Evolutionary conservation across 805 yeast genomes (phyloP).

Genomic region (Candida dendrica): DNA sequence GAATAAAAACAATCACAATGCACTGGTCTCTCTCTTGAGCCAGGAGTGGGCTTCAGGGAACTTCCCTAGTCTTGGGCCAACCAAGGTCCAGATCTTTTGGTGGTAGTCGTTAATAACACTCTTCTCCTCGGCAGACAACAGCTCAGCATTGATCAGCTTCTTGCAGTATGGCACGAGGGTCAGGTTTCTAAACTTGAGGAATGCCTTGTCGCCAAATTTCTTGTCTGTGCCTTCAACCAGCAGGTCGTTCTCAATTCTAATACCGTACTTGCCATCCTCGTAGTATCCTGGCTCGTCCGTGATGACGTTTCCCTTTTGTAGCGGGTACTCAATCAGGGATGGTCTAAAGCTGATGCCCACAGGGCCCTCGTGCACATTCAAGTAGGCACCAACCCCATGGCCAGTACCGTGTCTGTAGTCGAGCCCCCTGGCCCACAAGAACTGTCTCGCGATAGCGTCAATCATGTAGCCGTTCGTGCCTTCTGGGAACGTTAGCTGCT

Average conservation of each 20-base stretch:
- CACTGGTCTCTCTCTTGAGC: slow-evolving; percentile 52
- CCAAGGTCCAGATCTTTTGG: slow-evolving; percentile 41
- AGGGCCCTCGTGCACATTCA: slow-evolving; percentile 94
- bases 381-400: slow-evolving; percentile 91
- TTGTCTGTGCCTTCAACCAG: slow-evolving; percentile 37
- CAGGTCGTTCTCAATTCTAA: slow-evolving; percentile 82
- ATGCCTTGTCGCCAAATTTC: slow-evolving; percentile 49
- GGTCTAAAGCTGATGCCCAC: slow-evolving; percentile 63
- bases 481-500: slow-evolving; percentile 70
- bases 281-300: slow-evolving; percentile 96
- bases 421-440: slow-evolving; percentile 72
- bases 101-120: slow-evolving; percentile 68
- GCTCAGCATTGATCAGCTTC: slow-evolving; percentile 53
- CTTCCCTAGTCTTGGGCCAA: slow-evolving; percentile 44
- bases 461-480: slow-evolving; percentile 69
- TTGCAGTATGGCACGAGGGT: slow-evolving; percentile 83
- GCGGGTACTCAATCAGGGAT: slow-evolving; percentile 42
- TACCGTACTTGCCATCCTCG: slow-evolving; percentile 83
- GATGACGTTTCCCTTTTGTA: slow-evolving; percentile 62
- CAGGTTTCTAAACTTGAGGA: slow-evolving; percentile 71
- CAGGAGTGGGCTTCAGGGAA: slow-evolving; percentile 60
- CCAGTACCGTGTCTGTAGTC: slow-evolving; percentile 95
- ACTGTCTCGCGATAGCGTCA: slow-evolving; percentile 79
- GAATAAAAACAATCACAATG: slow-evolving; percentile 1
- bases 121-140: slow-evolving; percentile 57